Conservation (phyloP, 2,329 filamentous ascomycete species). For the Leptographium radiaticola region DNA sequence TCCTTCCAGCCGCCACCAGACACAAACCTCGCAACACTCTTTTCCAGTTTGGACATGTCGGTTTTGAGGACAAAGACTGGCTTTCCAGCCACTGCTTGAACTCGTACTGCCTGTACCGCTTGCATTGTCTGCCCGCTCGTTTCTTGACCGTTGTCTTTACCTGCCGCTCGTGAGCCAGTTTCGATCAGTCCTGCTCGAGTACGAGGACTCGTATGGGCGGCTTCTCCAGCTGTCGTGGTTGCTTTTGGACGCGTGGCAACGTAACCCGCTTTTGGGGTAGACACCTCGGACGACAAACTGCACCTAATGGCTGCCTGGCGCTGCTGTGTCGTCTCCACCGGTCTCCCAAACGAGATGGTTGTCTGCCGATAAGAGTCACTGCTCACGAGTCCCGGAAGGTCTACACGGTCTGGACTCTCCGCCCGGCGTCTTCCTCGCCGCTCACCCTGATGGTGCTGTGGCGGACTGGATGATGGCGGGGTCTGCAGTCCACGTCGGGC, state of each 20-base stretch:
- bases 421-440: background rate
- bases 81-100: background rate
- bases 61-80: slow-evolving; percentile 1
- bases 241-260: background rate
- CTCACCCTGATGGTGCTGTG: background rate
- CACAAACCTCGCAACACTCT: background rate
- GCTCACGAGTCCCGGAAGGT: background rate
- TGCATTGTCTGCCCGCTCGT: background rate
- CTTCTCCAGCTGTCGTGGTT: background rate
- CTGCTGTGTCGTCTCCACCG: background rate
- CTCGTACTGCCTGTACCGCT: too few relatives aligned
- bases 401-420: background rate
- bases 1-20: background rate
- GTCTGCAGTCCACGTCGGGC: slow-evolving; percentile 1
- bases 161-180: background rate
- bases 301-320: background rate
- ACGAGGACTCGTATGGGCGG: background rate
- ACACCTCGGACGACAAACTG: background rate
- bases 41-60: slow-evolving; percentile 1
- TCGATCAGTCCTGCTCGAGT: background rate
- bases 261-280: background rate
- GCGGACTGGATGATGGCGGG: slow-evolving; percentile 6
- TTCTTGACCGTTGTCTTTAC: background rate
- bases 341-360: slow-evolving; percentile 4
- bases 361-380: slow-evolving; percentile 7